Percentiles rank a stretch among this genome's conserved stretches.
These are phyloP conservation scores for Pueraria montana DNA, from an alignment of 306 rosid genomes.

Conservation along the genomic window DNA sequence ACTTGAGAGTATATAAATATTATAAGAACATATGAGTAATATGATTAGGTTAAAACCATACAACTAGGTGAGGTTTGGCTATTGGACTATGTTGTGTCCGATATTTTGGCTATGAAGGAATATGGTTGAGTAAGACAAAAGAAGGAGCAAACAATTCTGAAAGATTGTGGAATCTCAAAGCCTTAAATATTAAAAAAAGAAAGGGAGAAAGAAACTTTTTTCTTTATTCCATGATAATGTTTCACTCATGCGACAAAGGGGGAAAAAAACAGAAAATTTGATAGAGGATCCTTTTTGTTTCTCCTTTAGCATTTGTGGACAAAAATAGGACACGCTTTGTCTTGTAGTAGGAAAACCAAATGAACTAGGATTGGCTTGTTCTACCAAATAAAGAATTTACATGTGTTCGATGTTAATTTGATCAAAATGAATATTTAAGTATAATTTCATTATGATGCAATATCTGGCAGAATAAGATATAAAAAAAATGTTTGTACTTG, in stretches of 20 bases:
- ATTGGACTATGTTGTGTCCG: conserved; percentile 66
- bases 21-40: background rate
- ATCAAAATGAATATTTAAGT: background rate
- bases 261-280: conserved; percentile 42
- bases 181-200: conserved; percentile 20
- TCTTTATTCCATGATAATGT: conserved; percentile 46
- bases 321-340: conserved; percentile 54
- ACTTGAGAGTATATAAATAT: conserved; percentile 12
- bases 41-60: conserved; percentile 51
- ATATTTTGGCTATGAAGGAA: conserved; percentile 49
- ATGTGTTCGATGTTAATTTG: background rate
- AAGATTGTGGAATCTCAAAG: conserved; percentile 53
- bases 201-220: background rate
- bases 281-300: conserved; percentile 36
- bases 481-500: background rate
- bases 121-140: conserved; percentile 60
- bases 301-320: conserved; percentile 51
- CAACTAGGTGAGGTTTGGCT: conserved; percentile 65
- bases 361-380: conserved; percentile 22
- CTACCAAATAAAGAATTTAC: conserved; percentile 5
- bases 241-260: conserved; percentile 42
- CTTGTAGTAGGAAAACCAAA: conserved; percentile 42
- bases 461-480: background rate
- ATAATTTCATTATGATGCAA: background rate
- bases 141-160: conserved; percentile 53